Base-by-base conservation (phyloP, 805 yeast genomes). In the Schizosaccharomyces osmophilus region DNA sequence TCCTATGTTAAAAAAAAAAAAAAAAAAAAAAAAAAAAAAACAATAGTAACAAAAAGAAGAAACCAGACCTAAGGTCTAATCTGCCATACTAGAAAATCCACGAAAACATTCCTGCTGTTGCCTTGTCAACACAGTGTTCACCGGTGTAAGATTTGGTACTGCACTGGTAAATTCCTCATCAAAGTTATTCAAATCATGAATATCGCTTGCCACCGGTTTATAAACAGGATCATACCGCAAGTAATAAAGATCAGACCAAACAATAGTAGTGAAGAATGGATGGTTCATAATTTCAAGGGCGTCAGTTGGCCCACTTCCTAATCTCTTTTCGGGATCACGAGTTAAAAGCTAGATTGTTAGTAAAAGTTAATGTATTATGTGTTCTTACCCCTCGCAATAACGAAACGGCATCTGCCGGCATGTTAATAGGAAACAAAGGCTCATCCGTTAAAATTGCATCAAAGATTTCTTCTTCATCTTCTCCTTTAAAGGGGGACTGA, bases 401-500 rank as follows among this genome's bases (percentile, higher is more conserved):
- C 24, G 51, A 45, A 55, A 93, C 98, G 1, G 96, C 87, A 70
- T 89, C 96, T 63, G 95, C 83, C 1, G 96, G 93, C 97, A 93
- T 90, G 70, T 88, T 93, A 65, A 93, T 87, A 43, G 97, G 98
- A 72, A 89, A 93, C 67, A 88, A 76, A 8, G 96, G 97, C 71
- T 93, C 98, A 75, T 93, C 98, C 48, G 90, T 84, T 64, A 89
- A 80, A 68, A 93, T 93, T 13, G 98, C 96, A 72, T 89, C 93
- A 74, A 90, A 93, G 43, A 93, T 88, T 73, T 93, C 98, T 69
- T 93, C 97, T 69, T 87, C 95, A 69, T 87, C 95, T 66, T 89
- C 96, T 66, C 98, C 98, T 66, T 90, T 84, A 74, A 93, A 93
- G 43, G 98, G 98, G 5, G 96, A 86, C 72, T 90, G 95, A 60